phyloP scores from a whole-genome alignment of 2,329 filamentous ascomycete genomes.

The Fusarium sp. region DNA sequence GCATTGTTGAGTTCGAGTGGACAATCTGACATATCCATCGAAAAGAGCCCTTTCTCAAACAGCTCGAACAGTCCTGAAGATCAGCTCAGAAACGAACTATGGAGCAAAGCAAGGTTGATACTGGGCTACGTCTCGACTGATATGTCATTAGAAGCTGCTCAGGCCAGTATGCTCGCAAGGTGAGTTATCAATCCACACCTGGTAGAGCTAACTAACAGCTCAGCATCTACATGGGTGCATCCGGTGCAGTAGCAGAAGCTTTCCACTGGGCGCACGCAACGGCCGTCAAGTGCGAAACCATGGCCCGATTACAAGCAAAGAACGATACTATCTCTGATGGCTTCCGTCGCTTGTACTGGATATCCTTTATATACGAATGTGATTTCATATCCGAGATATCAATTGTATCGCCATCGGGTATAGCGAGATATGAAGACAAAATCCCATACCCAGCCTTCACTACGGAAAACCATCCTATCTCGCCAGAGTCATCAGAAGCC shows the following conservation, averaged over 20 bases:
- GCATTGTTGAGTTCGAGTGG: neutral
- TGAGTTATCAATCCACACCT: neutral
- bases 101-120: slow-evolving; percentile 39
- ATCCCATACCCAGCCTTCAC: slow-evolving; percentile 17
- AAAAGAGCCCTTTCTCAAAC: neutral
- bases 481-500: neutral
- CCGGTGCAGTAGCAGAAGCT: slow-evolving; percentile 35
- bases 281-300: slow-evolving; percentile 42
- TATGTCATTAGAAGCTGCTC: slow-evolving; percentile 35
- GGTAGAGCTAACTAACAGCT: neutral
- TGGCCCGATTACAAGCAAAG: slow-evolving; percentile 23
- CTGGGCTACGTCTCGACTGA: slow-evolving; percentile 33
- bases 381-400: slow-evolving; percentile 46
- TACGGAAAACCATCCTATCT: rapidly evolving
- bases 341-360: slow-evolving; percentile 43
- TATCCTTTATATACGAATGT: slow-evolving; percentile 44
- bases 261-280: slow-evolving; percentile 42
- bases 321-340: slow-evolving; percentile 18
- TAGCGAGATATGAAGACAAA: slow-evolving; percentile 42
- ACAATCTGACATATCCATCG: neutral
- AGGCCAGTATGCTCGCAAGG: slow-evolving; percentile 45
- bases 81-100: neutral
- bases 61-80: neutral
- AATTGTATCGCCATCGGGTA: slow-evolving; percentile 41
- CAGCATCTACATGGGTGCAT: slow-evolving; percentile 41